Evolutionary conservation across 2,329 filamentous ascomycete genomes (phyloP).

Genomic region (Davidsoniella eucalypti): DNA sequence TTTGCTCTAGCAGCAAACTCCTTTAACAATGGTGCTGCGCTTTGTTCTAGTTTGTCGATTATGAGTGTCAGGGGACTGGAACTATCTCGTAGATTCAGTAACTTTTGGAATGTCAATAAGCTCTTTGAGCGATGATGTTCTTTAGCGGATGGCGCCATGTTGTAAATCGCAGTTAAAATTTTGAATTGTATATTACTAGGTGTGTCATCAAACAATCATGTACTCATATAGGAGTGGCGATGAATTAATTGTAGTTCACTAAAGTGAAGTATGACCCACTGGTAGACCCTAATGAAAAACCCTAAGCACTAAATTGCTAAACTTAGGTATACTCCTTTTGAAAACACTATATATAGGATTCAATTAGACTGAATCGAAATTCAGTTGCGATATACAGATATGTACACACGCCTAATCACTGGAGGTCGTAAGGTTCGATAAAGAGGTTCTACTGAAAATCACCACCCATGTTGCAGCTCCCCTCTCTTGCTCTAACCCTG

Average conservation of each 20-base stretch:
- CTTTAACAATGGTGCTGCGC: constrained; percentile 47
- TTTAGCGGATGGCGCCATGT: constrained; percentile 39
- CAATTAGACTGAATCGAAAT: too few species aligned
- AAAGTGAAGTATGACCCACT: not conserved
- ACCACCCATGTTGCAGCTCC: too few species aligned
- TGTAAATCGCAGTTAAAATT: not conserved
- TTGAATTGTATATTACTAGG: not conserved
- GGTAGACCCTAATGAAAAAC: not conserved
- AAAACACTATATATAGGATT: too few species aligned
- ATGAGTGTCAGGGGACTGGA: constrained; percentile 77
- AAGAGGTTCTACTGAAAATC: too few species aligned
- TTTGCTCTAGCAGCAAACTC: constrained; percentile 66
- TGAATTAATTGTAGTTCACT: not conserved
- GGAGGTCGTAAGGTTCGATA: too few species aligned
- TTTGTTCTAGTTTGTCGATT: constrained; percentile 73
- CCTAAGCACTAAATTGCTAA: not conserved
- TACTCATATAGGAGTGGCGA: too few species aligned
- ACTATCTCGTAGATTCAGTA: constrained; percentile 61
- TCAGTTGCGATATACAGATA: too few species aligned
- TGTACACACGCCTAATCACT: too few species aligned
- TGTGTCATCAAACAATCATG: too few species aligned
- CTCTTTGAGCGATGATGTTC: constrained; percentile 69
- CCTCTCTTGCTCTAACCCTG: too few species aligned
- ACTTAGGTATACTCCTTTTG: too few species aligned
- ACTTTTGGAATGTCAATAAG: constrained; percentile 64